phyloP scores from a whole-genome alignment of 306 rosid species.

The cucumber (Cucumis sativus) region DNA sequence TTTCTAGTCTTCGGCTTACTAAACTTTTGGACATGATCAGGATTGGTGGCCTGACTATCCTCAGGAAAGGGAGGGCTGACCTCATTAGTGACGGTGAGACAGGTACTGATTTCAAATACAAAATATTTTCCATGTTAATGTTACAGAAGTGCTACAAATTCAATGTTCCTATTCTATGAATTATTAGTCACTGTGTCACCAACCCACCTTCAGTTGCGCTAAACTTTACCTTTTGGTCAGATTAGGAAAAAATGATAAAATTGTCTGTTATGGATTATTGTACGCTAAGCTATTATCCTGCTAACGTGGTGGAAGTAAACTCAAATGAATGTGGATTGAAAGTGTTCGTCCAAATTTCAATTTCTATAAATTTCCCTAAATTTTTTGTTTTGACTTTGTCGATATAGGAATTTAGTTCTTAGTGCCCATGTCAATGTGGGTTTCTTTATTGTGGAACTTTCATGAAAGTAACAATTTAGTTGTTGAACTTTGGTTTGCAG shows the following conservation, averaged over 20 bases:
- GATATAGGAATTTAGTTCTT: not conserved
- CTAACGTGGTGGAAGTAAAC: not conserved
- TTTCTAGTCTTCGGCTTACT: not conserved
- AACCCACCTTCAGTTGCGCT: not conserved
- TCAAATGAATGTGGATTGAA: not conserved
- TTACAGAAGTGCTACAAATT: not conserved
- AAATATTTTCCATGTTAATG: not conserved
- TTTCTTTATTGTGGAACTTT: not conserved
- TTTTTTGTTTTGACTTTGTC: not conserved
- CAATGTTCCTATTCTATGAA: not conserved
- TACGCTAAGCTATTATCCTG: not conserved
- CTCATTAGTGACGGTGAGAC: slow-evolving; percentile 70
- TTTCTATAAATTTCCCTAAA: not conserved
- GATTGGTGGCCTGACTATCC: slow-evolving; percentile 75
- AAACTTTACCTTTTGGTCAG: not conserved
- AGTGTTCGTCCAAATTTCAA: not conserved
- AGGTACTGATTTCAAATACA: slow-evolving; percentile 28
- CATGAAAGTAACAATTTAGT: too few species aligned
- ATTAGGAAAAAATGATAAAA: not conserved
- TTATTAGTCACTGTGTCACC: not conserved
- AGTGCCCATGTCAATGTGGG: not conserved
- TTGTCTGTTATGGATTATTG: not conserved
- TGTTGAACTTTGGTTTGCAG: too few species aligned
- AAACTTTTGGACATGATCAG: slow-evolving; percentile 32
- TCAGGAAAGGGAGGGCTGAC: slow-evolving; percentile 70